Conservation (phyloP, 2,329 filamentous ascomycete species). For the Aschersonia sp. region DNA sequence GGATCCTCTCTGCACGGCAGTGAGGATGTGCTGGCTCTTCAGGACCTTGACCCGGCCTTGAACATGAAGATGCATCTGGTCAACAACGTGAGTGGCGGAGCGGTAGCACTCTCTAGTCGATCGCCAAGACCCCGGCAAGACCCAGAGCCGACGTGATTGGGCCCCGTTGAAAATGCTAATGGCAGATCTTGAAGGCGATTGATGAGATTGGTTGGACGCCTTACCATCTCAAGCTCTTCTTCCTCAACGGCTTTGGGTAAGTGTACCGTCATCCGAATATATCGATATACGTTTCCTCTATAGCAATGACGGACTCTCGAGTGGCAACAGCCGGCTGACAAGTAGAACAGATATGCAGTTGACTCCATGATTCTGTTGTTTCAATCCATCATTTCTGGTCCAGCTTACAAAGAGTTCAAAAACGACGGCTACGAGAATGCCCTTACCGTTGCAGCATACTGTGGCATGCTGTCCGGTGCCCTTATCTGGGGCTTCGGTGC, state of each 20-base stretch:
- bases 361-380: slow-evolving; percentile 35
- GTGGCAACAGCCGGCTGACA: background rate
- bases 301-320: too few species aligned
- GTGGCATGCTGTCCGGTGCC: slow-evolving; percentile 39
- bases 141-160: too few species aligned
- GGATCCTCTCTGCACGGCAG: slow-evolving; percentile 10
- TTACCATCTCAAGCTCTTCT: slow-evolving; percentile 45
- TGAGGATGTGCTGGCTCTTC: slow-evolving; percentile 38
- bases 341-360: slow-evolving; percentile 23
- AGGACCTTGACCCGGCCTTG: slow-evolving; percentile 45
- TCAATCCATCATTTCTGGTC: slow-evolving; percentile 46
- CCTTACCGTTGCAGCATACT: slow-evolving; percentile 47
- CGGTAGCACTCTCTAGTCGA: background rate
- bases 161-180: background rate
- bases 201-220: slow-evolving; percentile 47
- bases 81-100: slow-evolving; percentile 40
- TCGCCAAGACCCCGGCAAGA: background rate
- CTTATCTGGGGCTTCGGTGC: slow-evolving; percentile 55
- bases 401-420: slow-evolving; percentile 45
- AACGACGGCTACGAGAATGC: slow-evolving; percentile 37
- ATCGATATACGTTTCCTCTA: background rate
- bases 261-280: background rate
- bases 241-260: slow-evolving; percentile 44
- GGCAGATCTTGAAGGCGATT: slow-evolving; percentile 20
- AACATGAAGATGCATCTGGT: slow-evolving; percentile 55